Evolutionary conservation across 1,139 yeast species (phyloP).

Genomic region (Sporopachydermia cereana): DNA sequence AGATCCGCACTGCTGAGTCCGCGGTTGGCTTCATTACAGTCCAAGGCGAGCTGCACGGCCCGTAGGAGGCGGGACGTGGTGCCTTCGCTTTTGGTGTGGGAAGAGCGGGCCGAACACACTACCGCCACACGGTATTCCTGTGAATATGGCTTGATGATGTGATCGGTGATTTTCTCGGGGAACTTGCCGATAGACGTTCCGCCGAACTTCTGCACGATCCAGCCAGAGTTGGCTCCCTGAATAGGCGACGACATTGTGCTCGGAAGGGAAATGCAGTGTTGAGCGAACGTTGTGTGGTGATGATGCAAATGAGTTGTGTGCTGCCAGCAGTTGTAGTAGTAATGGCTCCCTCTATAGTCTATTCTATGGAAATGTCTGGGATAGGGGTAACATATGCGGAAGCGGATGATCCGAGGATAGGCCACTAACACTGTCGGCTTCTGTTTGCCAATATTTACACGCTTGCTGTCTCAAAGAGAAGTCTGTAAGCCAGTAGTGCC

Average conservation of each 20-base stretch:
- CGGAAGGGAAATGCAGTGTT: no score
- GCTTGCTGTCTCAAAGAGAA: no score
- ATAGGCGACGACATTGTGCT: conserved; percentile 1
- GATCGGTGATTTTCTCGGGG: conserved; percentile 71
- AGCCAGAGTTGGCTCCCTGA: conserved; percentile 18
- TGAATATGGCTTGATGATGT: conserved; percentile 61
- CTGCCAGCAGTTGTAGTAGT: no score
- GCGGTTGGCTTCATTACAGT: conserved; percentile 24
- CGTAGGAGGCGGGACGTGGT: conserved; percentile 75
- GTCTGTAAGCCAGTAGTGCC: no score
- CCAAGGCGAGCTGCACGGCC: conserved; percentile 71
- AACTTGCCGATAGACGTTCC: conserved; percentile 98
- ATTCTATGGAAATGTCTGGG: no score
- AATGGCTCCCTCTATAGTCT: no score
- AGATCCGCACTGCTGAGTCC: conserved; percentile 15
- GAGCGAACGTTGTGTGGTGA: no score
- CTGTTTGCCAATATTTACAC: no score
- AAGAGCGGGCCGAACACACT: conserved; percentile 91
- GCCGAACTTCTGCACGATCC: conserved; percentile 94
- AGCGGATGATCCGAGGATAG: no score
- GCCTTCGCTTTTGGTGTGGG: conserved; percentile 86
- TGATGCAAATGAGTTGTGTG: no score
- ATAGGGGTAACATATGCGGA: no score
- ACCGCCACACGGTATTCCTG: conserved; percentile 69
- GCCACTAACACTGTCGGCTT: no score